These are phyloP conservation scores for Lathyrus tuberosus DNA, from an alignment of 306 rosid species.

Conservation along the genomic window DNA sequence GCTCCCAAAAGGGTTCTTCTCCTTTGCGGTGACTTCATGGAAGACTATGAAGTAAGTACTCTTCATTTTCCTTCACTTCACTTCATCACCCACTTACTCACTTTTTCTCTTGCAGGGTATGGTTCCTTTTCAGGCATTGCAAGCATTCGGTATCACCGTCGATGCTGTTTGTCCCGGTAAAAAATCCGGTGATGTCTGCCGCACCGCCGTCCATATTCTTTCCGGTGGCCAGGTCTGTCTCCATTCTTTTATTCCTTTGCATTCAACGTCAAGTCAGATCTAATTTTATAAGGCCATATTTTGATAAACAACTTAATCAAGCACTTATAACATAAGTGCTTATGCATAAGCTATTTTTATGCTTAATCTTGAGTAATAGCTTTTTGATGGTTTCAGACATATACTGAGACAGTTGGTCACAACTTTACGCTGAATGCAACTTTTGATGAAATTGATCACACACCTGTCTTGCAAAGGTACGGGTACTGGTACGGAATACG, in stretches of 20 bases:
- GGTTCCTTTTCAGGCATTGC: slow-evolving; percentile 88
- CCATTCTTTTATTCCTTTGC: neutral
- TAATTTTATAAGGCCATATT: neutral
- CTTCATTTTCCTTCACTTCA: neutral
- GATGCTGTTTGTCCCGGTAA: slow-evolving; percentile 87
- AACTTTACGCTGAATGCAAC: slow-evolving; percentile 82
- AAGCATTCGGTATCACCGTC: slow-evolving; percentile 71
- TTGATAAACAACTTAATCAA: neutral
- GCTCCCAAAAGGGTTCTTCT: slow-evolving; percentile 61
- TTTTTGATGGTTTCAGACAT: slow-evolving; percentile 52
- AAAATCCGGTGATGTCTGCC: slow-evolving; percentile 77
- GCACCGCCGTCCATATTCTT: slow-evolving; percentile 60
- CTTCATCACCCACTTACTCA: slow-evolving; percentile 9
- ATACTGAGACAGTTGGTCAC: slow-evolving; percentile 75
- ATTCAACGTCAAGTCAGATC: neutral
- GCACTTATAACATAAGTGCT: neutral
- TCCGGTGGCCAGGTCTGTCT: slow-evolving; percentile 61
- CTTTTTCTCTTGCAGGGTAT: slow-evolving; percentile 55
- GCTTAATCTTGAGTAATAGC: slow-evolving; percentile 17
- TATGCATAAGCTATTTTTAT: too few relatives aligned
- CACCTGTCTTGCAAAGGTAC: too few relatives aligned
- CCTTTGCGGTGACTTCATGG: slow-evolving; percentile 89
- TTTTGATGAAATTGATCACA: slow-evolving; percentile 65
- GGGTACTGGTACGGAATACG: too few relatives aligned
- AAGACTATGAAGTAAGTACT: slow-evolving; percentile 65